A percentile compares a stretch with the other conserved stretches of the same genome.
phyloP scores from a whole-genome alignment of 2,329 filamentous ascomycete species.

The Sporothrix schenckii region DNA sequence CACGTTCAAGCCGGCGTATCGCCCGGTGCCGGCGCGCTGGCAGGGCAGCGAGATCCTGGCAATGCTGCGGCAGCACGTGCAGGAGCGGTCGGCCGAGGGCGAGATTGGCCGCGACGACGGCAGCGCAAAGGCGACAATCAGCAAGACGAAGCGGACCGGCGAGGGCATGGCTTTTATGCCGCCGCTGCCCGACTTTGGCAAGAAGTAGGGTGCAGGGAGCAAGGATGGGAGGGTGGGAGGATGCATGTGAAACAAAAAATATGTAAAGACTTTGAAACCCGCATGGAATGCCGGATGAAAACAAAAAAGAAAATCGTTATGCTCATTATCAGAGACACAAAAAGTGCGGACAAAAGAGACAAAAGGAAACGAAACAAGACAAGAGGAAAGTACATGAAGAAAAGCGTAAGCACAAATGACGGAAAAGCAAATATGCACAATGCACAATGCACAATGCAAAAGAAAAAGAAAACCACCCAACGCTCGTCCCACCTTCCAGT shows the following conservation, averaged over 20 bases:
- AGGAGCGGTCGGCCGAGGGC: conserved; percentile 66
- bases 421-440: background rate
- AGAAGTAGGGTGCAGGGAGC: conserved; percentile 1
- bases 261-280: background rate
- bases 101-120: conserved; percentile 41
- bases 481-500: background rate
- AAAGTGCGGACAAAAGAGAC: conserved; percentile 15
- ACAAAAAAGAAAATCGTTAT: conserved; percentile 32
- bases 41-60: conserved; percentile 76
- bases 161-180: conserved; percentile 64
- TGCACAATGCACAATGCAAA: background rate
- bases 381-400: conserved; percentile 1
- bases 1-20: conserved; percentile 89
- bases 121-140: conserved; percentile 34
- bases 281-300: background rate
- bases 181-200: conserved; percentile 42
- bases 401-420: background rate
- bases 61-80: conserved; percentile 80
- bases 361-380: conserved; percentile 3
- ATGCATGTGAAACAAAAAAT: background rate
- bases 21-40: conserved; percentile 87
- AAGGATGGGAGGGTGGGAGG: background rate
- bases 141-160: conserved; percentile 43
- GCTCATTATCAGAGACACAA: conserved; percentile 32
- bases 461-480: background rate